Evolutionary conservation across 2,329 filamentous ascomycete genomes (phyloP), one percentile per base, ranked within the genome.

Genomic region (Penicillium brevicompactum): DNA sequence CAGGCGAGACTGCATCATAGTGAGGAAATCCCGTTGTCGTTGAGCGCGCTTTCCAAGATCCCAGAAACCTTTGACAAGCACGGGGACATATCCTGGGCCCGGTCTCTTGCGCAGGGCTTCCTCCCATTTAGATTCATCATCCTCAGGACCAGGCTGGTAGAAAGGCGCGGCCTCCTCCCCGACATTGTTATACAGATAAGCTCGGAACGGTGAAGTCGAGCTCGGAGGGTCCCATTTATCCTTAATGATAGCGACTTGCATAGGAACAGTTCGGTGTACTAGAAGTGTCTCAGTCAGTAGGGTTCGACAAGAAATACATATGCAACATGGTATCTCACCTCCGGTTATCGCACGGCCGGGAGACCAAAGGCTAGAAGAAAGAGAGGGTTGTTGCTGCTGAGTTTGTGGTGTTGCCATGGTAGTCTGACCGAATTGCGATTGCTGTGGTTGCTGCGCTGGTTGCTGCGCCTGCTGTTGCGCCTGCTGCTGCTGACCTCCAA

Each of bases 171-270:
- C 74, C 16, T 84, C 82, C 44, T 85, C 80, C 45, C 80, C 78
- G 48, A 86, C 84, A 16, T 81, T 74, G 67, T 87, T 87, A 71
- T 88, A 88, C 61, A 87, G 79, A 68, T 87, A 87, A 43, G 81
- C 74, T 58, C 85, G 80, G 68, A 87, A 83, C 7, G 79, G 78
- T 37, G 82, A 85, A 44, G 75, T 73, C 38, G 76, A 74, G 59
- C 69, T 80, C 8, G 72, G 69, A 0, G 84, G 80, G 45, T 85
- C 78, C 85, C 85, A 88, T 72, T 87, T 87, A 47, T 81, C 76
- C 55, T 78, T 76, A n/a, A 87, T 76, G n/a, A 84, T 80, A 31
- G 75, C 72, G 65, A 87, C 84, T 64, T 87, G 85, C 62, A 84
- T 82, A 2, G 80, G 76, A 30, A 87, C 80, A 18, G 82, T 83